phyloP scores from a whole-genome alignment of 805 yeast species.

The Metschnikowia kofuensis region DNA sequence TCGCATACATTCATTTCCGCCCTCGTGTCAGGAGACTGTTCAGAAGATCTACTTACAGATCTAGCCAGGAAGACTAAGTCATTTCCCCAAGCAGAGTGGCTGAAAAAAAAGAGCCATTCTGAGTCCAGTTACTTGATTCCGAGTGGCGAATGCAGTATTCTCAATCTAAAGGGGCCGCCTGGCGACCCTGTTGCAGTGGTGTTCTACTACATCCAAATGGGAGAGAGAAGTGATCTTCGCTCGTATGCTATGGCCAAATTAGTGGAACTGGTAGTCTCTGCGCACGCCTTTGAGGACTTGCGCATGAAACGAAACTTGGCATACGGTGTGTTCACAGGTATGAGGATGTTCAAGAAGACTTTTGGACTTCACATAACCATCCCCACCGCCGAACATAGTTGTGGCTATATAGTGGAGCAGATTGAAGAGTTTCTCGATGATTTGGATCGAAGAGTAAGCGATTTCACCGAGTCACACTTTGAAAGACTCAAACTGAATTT shows the following conservation, averaged over 20 bases:
- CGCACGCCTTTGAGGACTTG: slow-evolving; percentile 44
- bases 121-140: slow-evolving; percentile 6
- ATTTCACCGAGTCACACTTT: slow-evolving; percentile 32
- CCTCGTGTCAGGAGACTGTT: slow-evolving; percentile 51
- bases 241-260: slow-evolving; percentile 44
- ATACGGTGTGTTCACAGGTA: slow-evolving; percentile 58
- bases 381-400: slow-evolving; percentile 48
- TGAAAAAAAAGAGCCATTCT: neutral
- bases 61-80: neutral
- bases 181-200: slow-evolving; percentile 28
- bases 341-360: slow-evolving; percentile 47
- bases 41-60: slow-evolving; percentile 11
- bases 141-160: neutral
- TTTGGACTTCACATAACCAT: slow-evolving; percentile 58
- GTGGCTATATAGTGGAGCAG: slow-evolving; percentile 39
- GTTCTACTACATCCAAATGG: slow-evolving; percentile 56
- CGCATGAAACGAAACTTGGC: slow-evolving; percentile 60
- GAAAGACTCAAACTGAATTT: slow-evolving; percentile 5
- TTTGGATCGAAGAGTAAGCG: slow-evolving; percentile 34
- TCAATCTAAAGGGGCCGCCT: slow-evolving; percentile 1
- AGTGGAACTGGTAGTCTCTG: slow-evolving; percentile 45
- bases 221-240: slow-evolving; percentile 36
- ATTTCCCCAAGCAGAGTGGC: no score
- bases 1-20: slow-evolving; percentile 35
- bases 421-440: slow-evolving; percentile 47